These are phyloP conservation scores for Durusdinium trenchii DNA, from an alignment of 73 alveolate species.

Conservation along the genomic window DNA sequence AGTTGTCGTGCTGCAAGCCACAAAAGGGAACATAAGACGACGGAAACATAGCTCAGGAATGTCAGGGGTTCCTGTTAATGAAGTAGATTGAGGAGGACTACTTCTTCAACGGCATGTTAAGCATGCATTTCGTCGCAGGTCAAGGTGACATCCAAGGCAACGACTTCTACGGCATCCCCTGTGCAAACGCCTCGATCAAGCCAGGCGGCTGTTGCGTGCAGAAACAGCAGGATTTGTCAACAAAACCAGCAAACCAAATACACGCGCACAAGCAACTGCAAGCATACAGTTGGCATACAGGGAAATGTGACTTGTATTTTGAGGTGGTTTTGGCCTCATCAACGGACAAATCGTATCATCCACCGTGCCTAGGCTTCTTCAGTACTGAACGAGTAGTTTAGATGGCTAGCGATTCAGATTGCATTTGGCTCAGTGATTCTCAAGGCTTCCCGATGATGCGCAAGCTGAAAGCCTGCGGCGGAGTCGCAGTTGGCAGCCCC, in stretches of 20 bases:
- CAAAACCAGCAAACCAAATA: not conserved
- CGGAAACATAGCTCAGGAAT: too few species aligned
- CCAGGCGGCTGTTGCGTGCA: not conserved
- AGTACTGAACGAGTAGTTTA: not conserved
- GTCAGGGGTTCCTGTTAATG: too few species aligned
- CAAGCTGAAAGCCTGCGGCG: not conserved
- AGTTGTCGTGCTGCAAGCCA: too few species aligned
- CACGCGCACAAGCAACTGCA: not conserved
- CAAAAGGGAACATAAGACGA: too few species aligned
- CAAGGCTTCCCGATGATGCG: slow-evolving; percentile 16
- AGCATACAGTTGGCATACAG: not conserved
- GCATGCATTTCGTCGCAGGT: too few species aligned
- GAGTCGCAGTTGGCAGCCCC: slow-evolving; percentile 58
- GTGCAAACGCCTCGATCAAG: slow-evolving; percentile 31
- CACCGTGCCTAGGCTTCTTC: not conserved
- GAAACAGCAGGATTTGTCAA: not conserved
- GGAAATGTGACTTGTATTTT: not conserved
- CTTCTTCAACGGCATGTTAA: too few species aligned
- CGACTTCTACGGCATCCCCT: not conserved
- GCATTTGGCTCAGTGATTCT: not conserved
- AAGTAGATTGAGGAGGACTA: too few species aligned
- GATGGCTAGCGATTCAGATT: not conserved
- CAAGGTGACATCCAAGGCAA: not conserved
- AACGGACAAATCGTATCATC: not conserved
- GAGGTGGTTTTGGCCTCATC: not conserved